Evolutionary conservation across 768 basidiomycete species (phyloP).

Genomic region (Bullera alba): DNA sequence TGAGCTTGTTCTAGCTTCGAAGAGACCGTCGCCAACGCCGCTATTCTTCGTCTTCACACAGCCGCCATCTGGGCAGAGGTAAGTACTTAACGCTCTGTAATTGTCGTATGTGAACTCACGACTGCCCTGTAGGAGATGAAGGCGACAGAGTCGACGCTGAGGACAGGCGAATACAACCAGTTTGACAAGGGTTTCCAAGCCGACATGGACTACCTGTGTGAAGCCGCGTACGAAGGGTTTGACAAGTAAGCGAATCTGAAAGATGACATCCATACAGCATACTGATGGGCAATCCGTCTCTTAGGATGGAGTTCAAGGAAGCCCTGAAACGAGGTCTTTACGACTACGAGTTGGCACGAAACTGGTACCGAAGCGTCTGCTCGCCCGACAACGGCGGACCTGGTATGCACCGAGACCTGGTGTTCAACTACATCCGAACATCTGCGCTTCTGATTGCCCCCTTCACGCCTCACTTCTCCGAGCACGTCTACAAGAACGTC

Average conservation of each 20-base stretch:
- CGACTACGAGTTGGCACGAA: conserved; percentile 82
- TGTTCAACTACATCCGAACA: conserved; percentile 73
- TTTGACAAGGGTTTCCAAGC: conserved; percentile 87
- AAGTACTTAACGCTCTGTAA: conserved; percentile 4
- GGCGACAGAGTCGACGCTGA: conserved; percentile 54
- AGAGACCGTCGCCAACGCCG: conserved; percentile 94
- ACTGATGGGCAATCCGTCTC: not conserved
- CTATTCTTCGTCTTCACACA: conserved; percentile 86
- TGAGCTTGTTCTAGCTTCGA: conserved; percentile 58
- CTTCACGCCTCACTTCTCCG: conserved; percentile 87
- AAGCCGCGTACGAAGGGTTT: conserved; percentile 71
- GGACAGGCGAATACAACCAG: conserved; percentile 60
- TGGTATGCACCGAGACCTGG: conserved; percentile 82
- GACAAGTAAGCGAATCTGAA: conserved; percentile 58
- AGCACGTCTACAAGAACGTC: conserved; percentile 75
- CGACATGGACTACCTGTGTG: conserved; percentile 80
- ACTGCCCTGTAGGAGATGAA: conserved; percentile 67
- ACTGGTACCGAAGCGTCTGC: conserved; percentile 94
- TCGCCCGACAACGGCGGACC: conserved; percentile 55
- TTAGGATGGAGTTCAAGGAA: conserved; percentile 88
- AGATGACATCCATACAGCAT: not conserved
- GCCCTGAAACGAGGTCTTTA: conserved; percentile 93
- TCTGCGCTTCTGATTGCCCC: conserved; percentile 77
- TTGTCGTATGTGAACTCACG: not conserved
- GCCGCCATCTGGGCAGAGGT: conserved; percentile 88